Conservation (phyloP, 805 yeast species). For the Candida silvatica region DNA sequence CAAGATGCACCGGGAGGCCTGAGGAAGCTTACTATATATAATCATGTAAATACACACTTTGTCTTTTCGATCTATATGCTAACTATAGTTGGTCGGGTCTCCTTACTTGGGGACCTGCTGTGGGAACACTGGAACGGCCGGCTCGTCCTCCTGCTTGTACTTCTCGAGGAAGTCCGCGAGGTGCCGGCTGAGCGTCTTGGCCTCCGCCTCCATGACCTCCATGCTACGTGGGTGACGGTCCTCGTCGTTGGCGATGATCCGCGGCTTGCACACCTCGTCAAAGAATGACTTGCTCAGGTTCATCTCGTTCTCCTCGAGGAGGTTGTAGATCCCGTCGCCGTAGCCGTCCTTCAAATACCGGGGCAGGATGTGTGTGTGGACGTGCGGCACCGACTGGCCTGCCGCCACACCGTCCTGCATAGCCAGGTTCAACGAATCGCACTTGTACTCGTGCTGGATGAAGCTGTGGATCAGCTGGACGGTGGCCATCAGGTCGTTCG, state of each 20-base stretch:
- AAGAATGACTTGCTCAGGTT: conserved; percentile 30
- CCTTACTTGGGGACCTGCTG: no score
- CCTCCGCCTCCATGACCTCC: conserved; percentile 69
- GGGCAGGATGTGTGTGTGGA: conserved; percentile 92
- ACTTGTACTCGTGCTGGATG: conserved; percentile 57
- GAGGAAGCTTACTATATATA: conserved; percentile 3
- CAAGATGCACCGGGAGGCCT: conserved; percentile 14
- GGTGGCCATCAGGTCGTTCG: conserved; percentile 67
- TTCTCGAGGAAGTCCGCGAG: conserved; percentile 17
- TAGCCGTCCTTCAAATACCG: conserved; percentile 49
- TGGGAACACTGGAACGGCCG: no score
- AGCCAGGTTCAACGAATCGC: conserved; percentile 81
- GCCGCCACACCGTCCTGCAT: conserved; percentile 96
- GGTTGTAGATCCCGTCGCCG: conserved; percentile 69
- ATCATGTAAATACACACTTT: no score
- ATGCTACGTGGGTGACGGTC: conserved; percentile 47
- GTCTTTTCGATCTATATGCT: no score
- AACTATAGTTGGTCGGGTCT: no score
- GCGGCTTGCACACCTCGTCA: conserved; percentile 16
- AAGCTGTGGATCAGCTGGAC: conserved; percentile 65
- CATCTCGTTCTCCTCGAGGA: conserved; percentile 49
- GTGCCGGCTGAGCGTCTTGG: conserved; percentile 41
- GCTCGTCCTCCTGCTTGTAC: conserved; percentile 3
- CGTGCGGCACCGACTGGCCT: conserved; percentile 93
- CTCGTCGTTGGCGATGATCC: conserved; percentile 36